Base-by-base conservation (phyloP, 2,329 filamentous ascomycete genomes). In the Periconia digitata region DNA sequence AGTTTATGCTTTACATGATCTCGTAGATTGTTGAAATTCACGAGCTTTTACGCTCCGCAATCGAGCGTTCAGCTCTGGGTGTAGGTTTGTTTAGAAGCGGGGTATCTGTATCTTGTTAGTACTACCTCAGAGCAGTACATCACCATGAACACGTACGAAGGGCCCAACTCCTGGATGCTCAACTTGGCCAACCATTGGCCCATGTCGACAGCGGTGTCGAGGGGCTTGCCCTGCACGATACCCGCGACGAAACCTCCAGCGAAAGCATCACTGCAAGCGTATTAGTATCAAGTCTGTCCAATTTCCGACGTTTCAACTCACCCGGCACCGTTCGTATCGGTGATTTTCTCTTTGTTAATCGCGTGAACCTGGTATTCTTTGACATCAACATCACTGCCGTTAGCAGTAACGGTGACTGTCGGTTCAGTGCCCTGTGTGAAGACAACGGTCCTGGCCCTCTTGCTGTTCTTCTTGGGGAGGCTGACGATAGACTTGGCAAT, bases 161-260 rank as follows among this genome's bases (percentile, higher is more conserved):
- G 92, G 64, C 94, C 94, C 63, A 96, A 80, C 77, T 97, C 92
- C 78, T 92, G 86, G 72, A 99, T 92, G 80, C 91, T 94, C 66
- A 96, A 80, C 68, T 87, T 87, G 42, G 94, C 94, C 59, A 99
- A 83, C 94, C 94, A 99, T 76, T 96, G 92, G 57, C 94, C 94
- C 82, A 94, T 89, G 72, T 96, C 89, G 62, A 99, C 82, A 66
- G 82, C 82, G 59, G 85, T 84, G 63, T 88, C 85, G 43, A 99
- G 80, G 46, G 84, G 72, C 79, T 94, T 89, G 73, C 88, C 90
- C 74, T 92, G 81, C 54, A 96, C 86, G 56, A 97, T 79, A 69
- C 92, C 94, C 44, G 94, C 94, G 47, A 90, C 80, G 76, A 99
- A 91, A 56, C 94, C 94, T 69, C 91, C 94, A 50, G 94, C 92